A percentile compares a stretch with the other conserved stretches of the same genome.
phyloP scores from a whole-genome alignment of 129 eudicot species.

The Scalesia atractyloides region DNA sequence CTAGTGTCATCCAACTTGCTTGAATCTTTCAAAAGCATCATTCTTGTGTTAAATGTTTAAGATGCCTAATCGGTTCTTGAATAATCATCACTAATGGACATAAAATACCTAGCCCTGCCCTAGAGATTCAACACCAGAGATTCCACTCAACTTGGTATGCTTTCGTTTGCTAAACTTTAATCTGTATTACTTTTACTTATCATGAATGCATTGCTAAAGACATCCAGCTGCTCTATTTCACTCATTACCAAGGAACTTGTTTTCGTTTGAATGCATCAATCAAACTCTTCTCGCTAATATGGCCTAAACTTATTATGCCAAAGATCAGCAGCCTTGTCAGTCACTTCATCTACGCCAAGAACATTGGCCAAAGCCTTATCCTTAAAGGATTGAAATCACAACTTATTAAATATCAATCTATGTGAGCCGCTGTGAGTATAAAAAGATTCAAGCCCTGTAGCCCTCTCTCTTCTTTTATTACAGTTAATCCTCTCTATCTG shows the following conservation, averaged over 20 bases:
- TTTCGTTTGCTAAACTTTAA: background rate
- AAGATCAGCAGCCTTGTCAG: background rate
- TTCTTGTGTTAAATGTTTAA: background rate
- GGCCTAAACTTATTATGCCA: background rate
- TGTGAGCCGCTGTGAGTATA: background rate
- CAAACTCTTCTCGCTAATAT: background rate
- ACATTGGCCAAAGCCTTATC: background rate
- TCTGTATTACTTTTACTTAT: background rate
- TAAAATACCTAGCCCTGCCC: background rate
- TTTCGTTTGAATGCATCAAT: background rate
- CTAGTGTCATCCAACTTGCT: background rate
- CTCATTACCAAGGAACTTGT: background rate
- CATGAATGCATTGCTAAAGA: background rate
- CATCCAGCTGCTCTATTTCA: no score
- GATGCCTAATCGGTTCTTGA: background rate
- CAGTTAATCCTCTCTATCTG: background rate
- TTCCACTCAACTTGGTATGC: background rate
- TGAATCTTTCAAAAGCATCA: background rate
- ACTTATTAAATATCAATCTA: background rate
- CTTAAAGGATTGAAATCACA: background rate
- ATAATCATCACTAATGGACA: no score
- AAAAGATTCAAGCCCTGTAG: background rate
- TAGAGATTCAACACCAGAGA: background rate
- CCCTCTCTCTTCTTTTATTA: background rate
- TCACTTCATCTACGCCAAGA: background rate